phyloP scores from a whole-genome alignment of 345 rosid species.

The Jatropha curcas region DNA sequence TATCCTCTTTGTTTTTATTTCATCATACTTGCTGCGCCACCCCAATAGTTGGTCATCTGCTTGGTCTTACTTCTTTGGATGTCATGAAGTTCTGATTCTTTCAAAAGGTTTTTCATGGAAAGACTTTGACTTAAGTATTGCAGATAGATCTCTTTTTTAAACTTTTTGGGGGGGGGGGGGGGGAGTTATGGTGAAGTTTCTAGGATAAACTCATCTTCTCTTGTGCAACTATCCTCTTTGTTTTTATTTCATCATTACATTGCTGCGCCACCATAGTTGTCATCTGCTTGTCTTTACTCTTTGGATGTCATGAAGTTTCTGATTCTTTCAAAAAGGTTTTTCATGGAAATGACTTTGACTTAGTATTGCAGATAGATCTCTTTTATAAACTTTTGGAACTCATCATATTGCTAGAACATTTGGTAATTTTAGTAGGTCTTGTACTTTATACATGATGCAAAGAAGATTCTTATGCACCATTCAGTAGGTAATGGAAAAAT shows the following conservation, averaged over 20 bases:
- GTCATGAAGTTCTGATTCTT: not conserved
- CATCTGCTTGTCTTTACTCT: not conserved
- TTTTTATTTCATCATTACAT: not conserved
- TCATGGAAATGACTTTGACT: not conserved
- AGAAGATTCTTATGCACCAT: not conserved
- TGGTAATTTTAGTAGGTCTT: not conserved
- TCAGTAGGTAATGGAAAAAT: too few species aligned
- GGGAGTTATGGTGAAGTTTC: not conserved
- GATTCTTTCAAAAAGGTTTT: not conserved
- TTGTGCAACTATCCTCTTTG: not conserved
- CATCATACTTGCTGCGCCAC: not conserved
- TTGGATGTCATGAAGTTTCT: not conserved
- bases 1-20: not conserved
- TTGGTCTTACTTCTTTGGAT: not conserved
- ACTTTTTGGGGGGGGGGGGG: too few species aligned
- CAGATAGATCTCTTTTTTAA: not conserved
- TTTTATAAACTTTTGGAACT: not conserved
- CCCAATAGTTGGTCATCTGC: not conserved
- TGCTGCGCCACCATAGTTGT: not conserved
- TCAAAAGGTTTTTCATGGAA: not conserved
- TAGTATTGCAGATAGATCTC: not conserved
- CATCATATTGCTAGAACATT: not conserved
- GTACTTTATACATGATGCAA: not conserved
- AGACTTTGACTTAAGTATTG: not conserved
- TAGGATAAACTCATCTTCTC: not conserved